These are phyloP conservation scores for Sporothrix humicola DNA, from an alignment of 2,329 filamentous ascomycete genomes.

Conservation along the genomic window DNA sequence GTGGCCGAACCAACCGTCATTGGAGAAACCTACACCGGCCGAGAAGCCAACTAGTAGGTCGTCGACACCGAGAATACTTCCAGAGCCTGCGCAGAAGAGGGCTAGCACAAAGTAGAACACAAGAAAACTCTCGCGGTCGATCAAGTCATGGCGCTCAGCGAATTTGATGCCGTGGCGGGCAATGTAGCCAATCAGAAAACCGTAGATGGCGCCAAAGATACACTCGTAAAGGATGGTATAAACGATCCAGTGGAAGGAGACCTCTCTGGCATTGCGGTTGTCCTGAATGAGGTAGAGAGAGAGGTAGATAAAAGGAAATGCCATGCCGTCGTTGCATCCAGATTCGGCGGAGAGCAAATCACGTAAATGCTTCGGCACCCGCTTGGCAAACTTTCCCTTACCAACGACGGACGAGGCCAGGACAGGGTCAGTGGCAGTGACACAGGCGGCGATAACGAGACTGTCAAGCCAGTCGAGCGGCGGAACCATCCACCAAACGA, in stretches of 20 bases:
- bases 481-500: conserved; percentile 89
- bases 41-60: conserved; percentile 94
- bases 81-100: conserved; percentile 92
- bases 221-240: conserved; percentile 94
- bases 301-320: conserved; percentile 96
- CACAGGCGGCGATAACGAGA: conserved; percentile 85
- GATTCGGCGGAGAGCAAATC: conserved; percentile 95
- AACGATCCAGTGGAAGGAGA: conserved; percentile 86
- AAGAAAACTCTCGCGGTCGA: conserved; percentile 95
- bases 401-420: conserved; percentile 96
- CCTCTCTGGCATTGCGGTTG: conserved; percentile 68
- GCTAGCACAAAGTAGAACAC: conserved; percentile 98
- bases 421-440: conserved; percentile 96
- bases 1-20: conserved; percentile 97
- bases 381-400: conserved; percentile 97
- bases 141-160: conserved; percentile 82
- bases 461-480: conserved; percentile 87
- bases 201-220: conserved; percentile 87
- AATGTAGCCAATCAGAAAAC: conserved; percentile 85
- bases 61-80: conserved; percentile 87
- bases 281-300: conserved; percentile 89
- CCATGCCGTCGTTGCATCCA: conserved; percentile 99
- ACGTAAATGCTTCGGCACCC: conserved; percentile 95
- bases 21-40: conserved; percentile 97
- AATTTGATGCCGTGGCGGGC: conserved; percentile 88